These are phyloP conservation scores for Chloropicon primus DNA, from an alignment of 139 green algal species.

Conservation along the genomic window DNA sequence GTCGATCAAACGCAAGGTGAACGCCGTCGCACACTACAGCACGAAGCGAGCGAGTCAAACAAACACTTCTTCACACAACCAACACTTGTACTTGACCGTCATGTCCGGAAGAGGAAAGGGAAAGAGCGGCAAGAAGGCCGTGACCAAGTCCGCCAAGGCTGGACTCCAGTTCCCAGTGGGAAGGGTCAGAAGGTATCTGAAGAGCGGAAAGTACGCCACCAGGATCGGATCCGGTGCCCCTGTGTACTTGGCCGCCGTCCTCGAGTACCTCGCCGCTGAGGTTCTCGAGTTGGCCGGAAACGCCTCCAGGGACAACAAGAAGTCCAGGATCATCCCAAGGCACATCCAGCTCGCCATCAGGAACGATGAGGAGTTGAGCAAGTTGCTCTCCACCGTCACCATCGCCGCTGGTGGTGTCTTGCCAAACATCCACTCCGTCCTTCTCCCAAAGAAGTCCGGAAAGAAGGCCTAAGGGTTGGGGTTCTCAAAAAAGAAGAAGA, in stretches of 20 bases:
- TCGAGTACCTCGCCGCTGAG: constrained; percentile 74
- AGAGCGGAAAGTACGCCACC: constrained; percentile 62
- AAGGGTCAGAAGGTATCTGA: constrained; percentile 68
- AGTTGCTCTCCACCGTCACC: constrained; percentile 56
- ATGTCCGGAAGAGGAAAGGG: constrained; percentile 58
- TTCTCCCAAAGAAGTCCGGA: constrained; percentile 70
- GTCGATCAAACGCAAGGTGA: too few relatives aligned
- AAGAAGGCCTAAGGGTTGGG: too few relatives aligned
- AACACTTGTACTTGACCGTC: background rate
- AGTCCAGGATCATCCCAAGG: constrained; percentile 64
- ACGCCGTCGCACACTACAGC: too few relatives aligned
- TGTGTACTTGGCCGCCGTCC: constrained; percentile 61
- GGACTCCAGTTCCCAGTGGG: constrained; percentile 80
- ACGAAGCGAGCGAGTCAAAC: too few relatives aligned
- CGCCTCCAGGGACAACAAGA: constrained; percentile 85
- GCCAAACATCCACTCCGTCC: constrained; percentile 79
- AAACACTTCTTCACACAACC: too few relatives aligned
- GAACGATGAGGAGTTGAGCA: constrained; percentile 45
- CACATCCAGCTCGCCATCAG: constrained; percentile 43
- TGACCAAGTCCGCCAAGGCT: constrained; percentile 67
- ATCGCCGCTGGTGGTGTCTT: constrained; percentile 62
- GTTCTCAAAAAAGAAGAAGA: too few relatives aligned
- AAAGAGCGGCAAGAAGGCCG: constrained; percentile 62
- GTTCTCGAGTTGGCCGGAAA: constrained; percentile 75
- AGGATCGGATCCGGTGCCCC: constrained; percentile 45